A percentile compares a stretch with the other conserved stretches of the same genome.
phyloP scores from a whole-genome alignment of 2,329 filamentous ascomycete genomes.

The Fusarium sp. region DNA sequence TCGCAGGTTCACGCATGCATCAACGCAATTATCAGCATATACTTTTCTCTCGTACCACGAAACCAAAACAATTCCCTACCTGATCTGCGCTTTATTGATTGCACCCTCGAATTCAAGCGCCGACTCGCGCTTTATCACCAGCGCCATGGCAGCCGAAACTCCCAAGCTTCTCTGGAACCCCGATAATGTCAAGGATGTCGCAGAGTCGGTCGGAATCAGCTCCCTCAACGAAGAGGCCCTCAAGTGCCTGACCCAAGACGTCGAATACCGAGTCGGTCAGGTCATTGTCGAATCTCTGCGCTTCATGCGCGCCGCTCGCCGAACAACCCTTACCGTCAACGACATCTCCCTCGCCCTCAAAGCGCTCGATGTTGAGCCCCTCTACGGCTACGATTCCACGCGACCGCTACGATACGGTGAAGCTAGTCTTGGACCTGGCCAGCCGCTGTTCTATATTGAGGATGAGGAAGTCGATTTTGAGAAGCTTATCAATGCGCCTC shows the following conservation, averaged over 20 bases:
- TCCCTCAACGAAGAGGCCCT: constrained; percentile 87
- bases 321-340: constrained; percentile 89
- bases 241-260: constrained; percentile 90
- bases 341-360: constrained; percentile 90
- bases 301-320: constrained; percentile 92
- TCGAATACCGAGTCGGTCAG: constrained; percentile 94
- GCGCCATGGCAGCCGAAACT: constrained; percentile 57
- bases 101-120: not conserved
- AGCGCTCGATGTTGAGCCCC: constrained; percentile 91
- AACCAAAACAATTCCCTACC: not conserved
- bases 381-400: constrained; percentile 96
- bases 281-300: constrained; percentile 95
- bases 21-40: constrained; percentile 10
- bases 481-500: constrained; percentile 95
- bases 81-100: not conserved
- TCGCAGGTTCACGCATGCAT: constrained; percentile 28
- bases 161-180: constrained; percentile 89
- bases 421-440: constrained; percentile 91
- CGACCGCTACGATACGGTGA: constrained; percentile 92
- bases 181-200: constrained; percentile 95
- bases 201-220: constrained; percentile 92
- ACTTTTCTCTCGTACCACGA: not conserved
- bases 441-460: constrained; percentile 96
- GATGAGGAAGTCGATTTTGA: constrained; percentile 99
- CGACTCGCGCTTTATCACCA: not conserved